Conservation (phyloP, 805 yeast genomes). For the Blastobotrys americana region DNA sequence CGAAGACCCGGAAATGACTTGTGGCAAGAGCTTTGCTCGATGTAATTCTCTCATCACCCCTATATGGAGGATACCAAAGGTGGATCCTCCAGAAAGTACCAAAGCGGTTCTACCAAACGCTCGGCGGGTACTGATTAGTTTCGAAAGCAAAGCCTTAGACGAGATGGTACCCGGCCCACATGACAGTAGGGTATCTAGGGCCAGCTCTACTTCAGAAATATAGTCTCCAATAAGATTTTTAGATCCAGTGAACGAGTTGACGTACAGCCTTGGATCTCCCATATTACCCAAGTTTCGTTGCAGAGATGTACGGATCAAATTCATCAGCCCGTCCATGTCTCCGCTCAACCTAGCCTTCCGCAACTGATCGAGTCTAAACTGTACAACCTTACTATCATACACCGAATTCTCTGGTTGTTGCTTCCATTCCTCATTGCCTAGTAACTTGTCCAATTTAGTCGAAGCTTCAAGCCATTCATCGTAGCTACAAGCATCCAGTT, state of each 20-base stretch:
- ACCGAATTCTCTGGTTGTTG: conserved; percentile 45
- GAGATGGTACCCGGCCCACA: conserved; percentile 36
- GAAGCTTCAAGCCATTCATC: conserved; percentile 66
- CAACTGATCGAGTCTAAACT: conserved; percentile 47
- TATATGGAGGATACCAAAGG: conserved; percentile 85
- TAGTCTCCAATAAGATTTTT: conserved; percentile 77
- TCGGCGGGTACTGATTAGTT: conserved; percentile 78
- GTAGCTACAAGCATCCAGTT: conserved; percentile 23
- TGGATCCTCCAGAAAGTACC: conserved; percentile 93
- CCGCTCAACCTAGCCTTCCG: conserved; percentile 47
- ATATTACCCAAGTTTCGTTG: conserved; percentile 78
- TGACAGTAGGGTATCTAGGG: conserved; percentile 32
- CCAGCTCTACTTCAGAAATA: conserved; percentile 63
- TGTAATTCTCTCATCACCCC: conserved; percentile 81
- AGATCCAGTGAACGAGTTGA: conserved; percentile 79
- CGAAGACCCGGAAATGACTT: conserved; percentile 86
- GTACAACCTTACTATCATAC: conserved; percentile 65
- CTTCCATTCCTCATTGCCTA: conserved; percentile 71
- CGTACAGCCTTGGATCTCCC: conserved; percentile 70
- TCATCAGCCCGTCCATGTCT: conserved; percentile 57
- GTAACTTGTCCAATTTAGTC: conserved; percentile 52
- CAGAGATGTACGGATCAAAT: conserved; percentile 78
- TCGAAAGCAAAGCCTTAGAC: conserved; percentile 63
- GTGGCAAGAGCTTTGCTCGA: conserved; percentile 70
- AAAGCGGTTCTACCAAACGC: conserved; percentile 92